phyloP scores from a whole-genome alignment of 768 basidiomycete genomes.

The Boletus subparvulus region DNA sequence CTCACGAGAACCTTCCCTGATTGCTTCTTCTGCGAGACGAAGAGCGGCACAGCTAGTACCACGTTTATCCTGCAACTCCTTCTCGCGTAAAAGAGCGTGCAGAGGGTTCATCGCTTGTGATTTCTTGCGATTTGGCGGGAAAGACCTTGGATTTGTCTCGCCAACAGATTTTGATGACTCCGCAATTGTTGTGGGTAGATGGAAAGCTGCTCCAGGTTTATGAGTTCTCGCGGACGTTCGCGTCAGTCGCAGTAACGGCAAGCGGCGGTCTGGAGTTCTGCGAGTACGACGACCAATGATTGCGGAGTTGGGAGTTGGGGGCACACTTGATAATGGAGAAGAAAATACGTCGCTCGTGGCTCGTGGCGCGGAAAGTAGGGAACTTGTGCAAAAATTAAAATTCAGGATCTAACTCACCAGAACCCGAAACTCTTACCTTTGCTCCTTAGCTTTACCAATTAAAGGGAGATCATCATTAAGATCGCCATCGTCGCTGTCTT shows the following conservation, averaged over 20 bases:
- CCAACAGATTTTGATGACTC: conserved; percentile 5
- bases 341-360: conserved; percentile 10
- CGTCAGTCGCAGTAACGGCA: conserved; percentile 5
- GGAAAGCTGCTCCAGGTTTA: conserved; percentile 11
- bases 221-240: conserved; percentile 22
- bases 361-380: neutral
- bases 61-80: conserved; percentile 31
- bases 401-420: neutral
- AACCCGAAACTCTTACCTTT: conserved; percentile 10
- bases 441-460: neutral
- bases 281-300: neutral
- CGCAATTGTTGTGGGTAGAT: conserved; percentile 12
- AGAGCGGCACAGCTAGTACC: conserved; percentile 42
- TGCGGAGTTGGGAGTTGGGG: conserved; percentile 8
- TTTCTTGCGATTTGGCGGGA: conserved; percentile 17
- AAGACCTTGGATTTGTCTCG: neutral
- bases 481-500: conserved; percentile 55
- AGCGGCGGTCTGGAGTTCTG: neutral
- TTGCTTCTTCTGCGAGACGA: conserved; percentile 44
- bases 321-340: conserved; percentile 24
- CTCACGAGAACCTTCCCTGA: conserved; percentile 33
- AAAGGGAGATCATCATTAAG: conserved; percentile 21
- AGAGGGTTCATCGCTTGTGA: conserved; percentile 48
- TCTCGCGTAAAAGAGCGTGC: conserved; percentile 54
- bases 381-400: conserved; percentile 7